Evolutionary conservation across 495 filamentous ascomycete genomes (phyloP).

Genomic region (Hypomontagnella monticulosa): DNA sequence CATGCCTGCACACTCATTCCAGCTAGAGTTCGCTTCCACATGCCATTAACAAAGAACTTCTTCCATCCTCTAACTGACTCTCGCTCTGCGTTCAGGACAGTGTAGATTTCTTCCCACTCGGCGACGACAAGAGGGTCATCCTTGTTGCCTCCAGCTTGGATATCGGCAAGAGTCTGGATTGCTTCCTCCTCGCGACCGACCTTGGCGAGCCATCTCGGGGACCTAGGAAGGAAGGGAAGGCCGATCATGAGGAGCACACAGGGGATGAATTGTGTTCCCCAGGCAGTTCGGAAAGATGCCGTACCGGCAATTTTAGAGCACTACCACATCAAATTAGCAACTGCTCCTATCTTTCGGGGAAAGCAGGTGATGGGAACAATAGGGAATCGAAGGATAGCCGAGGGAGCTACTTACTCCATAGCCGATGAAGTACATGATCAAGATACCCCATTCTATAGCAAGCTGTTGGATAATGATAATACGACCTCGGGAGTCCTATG

Average conservation of each 20-base stretch:
- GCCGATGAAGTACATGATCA: slow-evolving; percentile 58
- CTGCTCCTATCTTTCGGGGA: slow-evolving; percentile 48
- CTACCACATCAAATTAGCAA: slow-evolving; percentile 41
- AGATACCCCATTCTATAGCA: slow-evolving; percentile 76
- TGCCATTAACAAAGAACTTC: slow-evolving; percentile 68
- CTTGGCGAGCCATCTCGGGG: slow-evolving; percentile 77
- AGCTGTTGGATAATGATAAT: slow-evolving; percentile 80
- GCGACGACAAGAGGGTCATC: slow-evolving; percentile 74
- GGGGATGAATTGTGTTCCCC: slow-evolving; percentile 78
- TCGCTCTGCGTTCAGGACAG: slow-evolving; percentile 66
- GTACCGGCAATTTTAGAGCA: slow-evolving; percentile 69
- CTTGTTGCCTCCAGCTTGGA: slow-evolving; percentile 71
- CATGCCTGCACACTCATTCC: slow-evolving; percentile 71
- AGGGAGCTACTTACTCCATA: slow-evolving; percentile 46
- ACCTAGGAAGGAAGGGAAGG: slow-evolving; percentile 75
- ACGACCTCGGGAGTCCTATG: slow-evolving; percentile 57
- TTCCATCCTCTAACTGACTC: slow-evolving; percentile 64
- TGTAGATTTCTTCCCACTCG: slow-evolving; percentile 76
- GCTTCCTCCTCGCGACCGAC: slow-evolving; percentile 74
- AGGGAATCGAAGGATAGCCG: not conserved
- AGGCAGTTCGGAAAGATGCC: slow-evolving; percentile 75
- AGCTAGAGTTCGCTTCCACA: slow-evolving; percentile 78
- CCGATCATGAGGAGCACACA: slow-evolving; percentile 69
- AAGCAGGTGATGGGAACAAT: not conserved
- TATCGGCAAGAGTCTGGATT: slow-evolving; percentile 70